phyloP scores from a whole-genome alignment of 129 eudicot species.

The Ambrosia artemisiifolia region DNA sequence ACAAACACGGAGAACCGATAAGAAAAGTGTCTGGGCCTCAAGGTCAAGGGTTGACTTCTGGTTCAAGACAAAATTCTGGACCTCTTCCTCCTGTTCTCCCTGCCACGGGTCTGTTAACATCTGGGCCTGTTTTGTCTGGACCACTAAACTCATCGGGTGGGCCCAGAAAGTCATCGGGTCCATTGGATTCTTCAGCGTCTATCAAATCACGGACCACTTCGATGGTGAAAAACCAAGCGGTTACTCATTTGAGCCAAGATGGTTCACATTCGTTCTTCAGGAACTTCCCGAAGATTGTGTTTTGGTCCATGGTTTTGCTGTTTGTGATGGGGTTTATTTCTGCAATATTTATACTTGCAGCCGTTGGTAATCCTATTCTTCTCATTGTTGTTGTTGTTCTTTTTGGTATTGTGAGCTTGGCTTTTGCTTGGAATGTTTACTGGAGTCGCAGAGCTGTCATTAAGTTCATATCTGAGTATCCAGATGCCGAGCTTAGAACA shows the following conservation, averaged over 20 bases:
- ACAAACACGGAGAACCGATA: constrained; percentile 88
- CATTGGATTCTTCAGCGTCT: constrained; percentile 55
- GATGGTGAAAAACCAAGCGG: constrained; percentile 68
- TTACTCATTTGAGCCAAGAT: constrained; percentile 57
- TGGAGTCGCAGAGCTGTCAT: constrained; percentile 51
- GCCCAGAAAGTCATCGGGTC: constrained; percentile 82
- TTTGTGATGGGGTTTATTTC: constrained; percentile 78
- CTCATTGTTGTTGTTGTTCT: constrained; percentile 56
- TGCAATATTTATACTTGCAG: constrained; percentile 62
- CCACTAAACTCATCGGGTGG: constrained; percentile 83
- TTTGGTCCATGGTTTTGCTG: constrained; percentile 57
- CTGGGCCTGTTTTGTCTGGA: constrained; percentile 74
- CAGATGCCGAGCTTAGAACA: constrained; percentile 66
- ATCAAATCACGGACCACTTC: constrained; percentile 46
- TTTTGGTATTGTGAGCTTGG: constrained; percentile 46
- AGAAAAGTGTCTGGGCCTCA: constrained; percentile 85
- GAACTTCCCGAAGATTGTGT: constrained; percentile 59
- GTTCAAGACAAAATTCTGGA: constrained; percentile 77
- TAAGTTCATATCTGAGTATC: constrained; percentile 49
- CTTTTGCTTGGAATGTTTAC: constrained; percentile 58
- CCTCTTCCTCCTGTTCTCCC: constrained; percentile 78
- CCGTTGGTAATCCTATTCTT: constrained; percentile 66
- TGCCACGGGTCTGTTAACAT: constrained; percentile 70
- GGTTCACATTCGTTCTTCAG: constrained; percentile 44
- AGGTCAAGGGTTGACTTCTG: constrained; percentile 48